Conservation (phyloP, 352 stramenopile species). For the Bremia lactucae region DNA sequence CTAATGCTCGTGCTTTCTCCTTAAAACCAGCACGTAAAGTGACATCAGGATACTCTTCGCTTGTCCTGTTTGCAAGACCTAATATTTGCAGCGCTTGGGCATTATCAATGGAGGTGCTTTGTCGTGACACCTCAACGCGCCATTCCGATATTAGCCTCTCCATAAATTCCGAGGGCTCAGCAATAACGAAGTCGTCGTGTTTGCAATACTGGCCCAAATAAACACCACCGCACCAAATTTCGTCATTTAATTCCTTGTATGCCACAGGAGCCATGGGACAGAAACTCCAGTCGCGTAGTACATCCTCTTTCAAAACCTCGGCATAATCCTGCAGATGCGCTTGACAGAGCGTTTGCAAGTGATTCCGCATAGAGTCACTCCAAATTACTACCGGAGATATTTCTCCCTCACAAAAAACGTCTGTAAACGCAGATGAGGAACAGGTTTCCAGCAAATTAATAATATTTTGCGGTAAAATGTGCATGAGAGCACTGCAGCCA, state of each 20-base stretch:
- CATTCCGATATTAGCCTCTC: slow-evolving; percentile 62
- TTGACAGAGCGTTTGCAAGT: slow-evolving; percentile 80
- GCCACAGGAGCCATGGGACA: slow-evolving; percentile 86
- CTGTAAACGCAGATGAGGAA: slow-evolving; percentile 71
- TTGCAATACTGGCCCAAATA: slow-evolving; percentile 91
- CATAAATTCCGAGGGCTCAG: slow-evolving; percentile 84
- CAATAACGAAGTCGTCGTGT: slow-evolving; percentile 66
- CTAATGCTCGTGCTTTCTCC: slow-evolving; percentile 29
- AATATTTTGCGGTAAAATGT: slow-evolving; percentile 86
- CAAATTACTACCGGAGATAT: slow-evolving; percentile 91
- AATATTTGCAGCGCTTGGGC: slow-evolving; percentile 38
- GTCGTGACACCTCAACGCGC: slow-evolving; percentile 52
- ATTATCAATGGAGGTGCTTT: slow-evolving; percentile 15
- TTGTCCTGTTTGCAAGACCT: slow-evolving; percentile 10
- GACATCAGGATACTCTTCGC: slow-evolving; percentile 6
- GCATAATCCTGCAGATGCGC: slow-evolving; percentile 90
- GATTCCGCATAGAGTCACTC: slow-evolving; percentile 86
- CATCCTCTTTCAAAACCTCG: slow-evolving; percentile 81
- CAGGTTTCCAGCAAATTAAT: slow-evolving; percentile 82
- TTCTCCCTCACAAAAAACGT: slow-evolving; percentile 80
- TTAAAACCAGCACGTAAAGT: slow-evolving; percentile 50
- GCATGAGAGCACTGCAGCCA: slow-evolving; percentile 55
- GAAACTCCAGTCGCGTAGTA: slow-evolving; percentile 82
- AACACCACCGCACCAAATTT: slow-evolving; percentile 91
- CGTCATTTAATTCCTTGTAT: slow-evolving; percentile 83